Evolutionary conservation across 257 asterid genomes (phyloP), one percentile per base, ranked within the genome.

Genomic region (Linderniella brevidens): DNA sequence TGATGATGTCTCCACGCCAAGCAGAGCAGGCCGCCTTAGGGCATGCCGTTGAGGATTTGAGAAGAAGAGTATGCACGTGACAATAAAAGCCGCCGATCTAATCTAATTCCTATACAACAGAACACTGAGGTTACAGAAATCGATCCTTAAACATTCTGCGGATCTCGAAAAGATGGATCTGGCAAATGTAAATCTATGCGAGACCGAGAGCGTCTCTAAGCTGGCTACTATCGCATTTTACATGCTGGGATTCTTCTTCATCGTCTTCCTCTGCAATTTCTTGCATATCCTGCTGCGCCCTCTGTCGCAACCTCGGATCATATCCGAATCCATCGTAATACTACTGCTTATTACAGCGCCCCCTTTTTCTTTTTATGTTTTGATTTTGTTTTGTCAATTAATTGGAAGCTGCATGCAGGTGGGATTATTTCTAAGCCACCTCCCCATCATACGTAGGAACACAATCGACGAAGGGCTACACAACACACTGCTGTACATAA

Each of bases 311-410:
- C 94, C 96, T 13, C 83, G 94, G 11, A 63, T 88, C 29, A 58
- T 88, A 43, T 77, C 96, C 0, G 94, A 84, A 71, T 70, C 70
- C 71, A 73, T 88, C 0, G 98, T 88, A 70, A 52, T n/a, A n/a
- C n/a, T n/a, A n/a, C n/a, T n/a, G n/a, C n/a, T n/a, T n/a, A n/a
- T n/a, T n/a, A n/a, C n/a, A n/a, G n/a, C n/a, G n/a, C n/a, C n/a
- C n/a, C n/a, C n/a, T n/a, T n/a, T n/a, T n/a, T n/a, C n/a, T n/a
- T n/a, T n/a, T n/a, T n/a, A n/a, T n/a, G n/a, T n/a, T n/a, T n/a
- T n/a, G n/a, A n/a, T n/a, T n/a, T n/a, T n/a, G n/a, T n/a, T n/a
- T n/a, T n/a, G n/a, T n/a, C n/a, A n/a, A n/a, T n/a, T n/a, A n/a
- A n/a, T n/a, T n/a, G n/a, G n/a, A n/a, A n/a, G n/a, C n/a, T 42